A percentile compares a stretch with the other conserved stretches of the same genome.
These are phyloP conservation scores for Triadica sebifera DNA, from an alignment of 345 rosid species.

Conservation along the genomic window DNA sequence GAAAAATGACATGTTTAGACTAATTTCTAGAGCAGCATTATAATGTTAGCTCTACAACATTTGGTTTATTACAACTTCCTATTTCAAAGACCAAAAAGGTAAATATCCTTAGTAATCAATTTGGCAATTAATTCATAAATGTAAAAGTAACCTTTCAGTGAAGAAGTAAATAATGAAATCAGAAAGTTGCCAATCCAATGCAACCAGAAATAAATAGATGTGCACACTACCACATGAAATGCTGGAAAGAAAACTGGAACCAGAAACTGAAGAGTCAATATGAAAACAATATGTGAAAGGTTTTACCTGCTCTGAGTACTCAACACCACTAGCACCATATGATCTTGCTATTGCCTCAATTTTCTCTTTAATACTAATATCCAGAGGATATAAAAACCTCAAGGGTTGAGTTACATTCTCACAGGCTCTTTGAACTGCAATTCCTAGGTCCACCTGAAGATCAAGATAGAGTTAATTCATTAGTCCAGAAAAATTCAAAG, in stretches of 20 bases:
- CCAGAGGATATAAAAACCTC: slow-evolving; percentile 77
- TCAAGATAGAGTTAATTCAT: slow-evolving; percentile 11
- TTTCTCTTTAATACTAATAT: slow-evolving; percentile 76
- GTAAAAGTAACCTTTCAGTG: too few relatives aligned
- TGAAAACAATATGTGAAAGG: neutral
- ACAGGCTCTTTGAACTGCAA: slow-evolving; percentile 88
- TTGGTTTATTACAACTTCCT: too few relatives aligned
- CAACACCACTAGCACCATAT: slow-evolving; percentile 90
- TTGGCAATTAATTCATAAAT: too few relatives aligned
- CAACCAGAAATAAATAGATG: too few relatives aligned
- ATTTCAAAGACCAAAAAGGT: too few relatives aligned
- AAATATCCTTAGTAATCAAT: too few relatives aligned
- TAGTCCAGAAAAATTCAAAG: neutral
- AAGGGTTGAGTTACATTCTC: slow-evolving; percentile 63
- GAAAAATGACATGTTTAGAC: too few relatives aligned
- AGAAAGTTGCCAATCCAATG: too few relatives aligned
- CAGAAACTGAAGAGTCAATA: neutral
- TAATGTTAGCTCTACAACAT: too few relatives aligned
- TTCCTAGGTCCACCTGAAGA: slow-evolving; percentile 87
- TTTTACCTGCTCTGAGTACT: slow-evolving; percentile 88
- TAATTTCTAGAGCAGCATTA: too few relatives aligned
- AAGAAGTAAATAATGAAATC: too few relatives aligned
- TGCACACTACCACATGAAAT: too few relatives aligned
- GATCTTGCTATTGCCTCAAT: slow-evolving; percentile 90
- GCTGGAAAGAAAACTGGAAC: neutral